Conservation (phyloP, 306 rosid genomes). For the Prinsepia uniflora region DNA sequence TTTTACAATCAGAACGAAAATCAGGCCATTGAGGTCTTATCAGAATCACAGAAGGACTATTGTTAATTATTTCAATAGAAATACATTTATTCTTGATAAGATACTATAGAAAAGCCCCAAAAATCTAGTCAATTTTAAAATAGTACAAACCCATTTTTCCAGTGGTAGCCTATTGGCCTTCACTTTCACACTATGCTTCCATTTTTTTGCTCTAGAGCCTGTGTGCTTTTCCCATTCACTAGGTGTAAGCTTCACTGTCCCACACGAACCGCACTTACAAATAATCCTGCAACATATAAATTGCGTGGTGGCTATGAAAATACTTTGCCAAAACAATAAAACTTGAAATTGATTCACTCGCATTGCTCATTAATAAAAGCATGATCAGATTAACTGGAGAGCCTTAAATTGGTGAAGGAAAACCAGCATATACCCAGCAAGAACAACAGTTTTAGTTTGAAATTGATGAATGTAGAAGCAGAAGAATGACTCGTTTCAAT, state of each 20-base stretch:
- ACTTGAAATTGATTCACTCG: not conserved
- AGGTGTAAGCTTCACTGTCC: constrained; percentile 70
- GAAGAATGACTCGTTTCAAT: not conserved
- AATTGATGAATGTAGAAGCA: not conserved
- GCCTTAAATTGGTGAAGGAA: not conserved
- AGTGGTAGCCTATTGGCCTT: constrained; percentile 76
- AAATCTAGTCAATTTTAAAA: constrained; percentile 2
- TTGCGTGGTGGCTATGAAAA: constrained; percentile 24
- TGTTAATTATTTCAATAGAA: not conserved
- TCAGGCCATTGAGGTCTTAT: not conserved
- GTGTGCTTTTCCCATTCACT: constrained; percentile 96
- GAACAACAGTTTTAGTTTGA: not conserved
- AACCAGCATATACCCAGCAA: not conserved
- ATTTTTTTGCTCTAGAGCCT: constrained; percentile 93
- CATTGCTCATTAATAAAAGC: not conserved
- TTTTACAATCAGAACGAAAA: not conserved
- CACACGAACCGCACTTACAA: constrained; percentile 80
- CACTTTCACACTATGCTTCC: constrained; percentile 95
- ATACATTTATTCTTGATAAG: constrained; percentile 3
- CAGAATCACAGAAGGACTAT: not conserved
- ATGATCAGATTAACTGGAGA: not conserved
- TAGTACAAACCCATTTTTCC: constrained; percentile 86
- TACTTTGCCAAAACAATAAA: not conserved
- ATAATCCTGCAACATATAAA: constrained; percentile 49
- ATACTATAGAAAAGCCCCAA: constrained; percentile 5